Percentiles rank a stretch among this genome's conserved stretches.
phyloP scores from a whole-genome alignment of 108 stramenopile species.

The Parietichytrium sp. region DNA sequence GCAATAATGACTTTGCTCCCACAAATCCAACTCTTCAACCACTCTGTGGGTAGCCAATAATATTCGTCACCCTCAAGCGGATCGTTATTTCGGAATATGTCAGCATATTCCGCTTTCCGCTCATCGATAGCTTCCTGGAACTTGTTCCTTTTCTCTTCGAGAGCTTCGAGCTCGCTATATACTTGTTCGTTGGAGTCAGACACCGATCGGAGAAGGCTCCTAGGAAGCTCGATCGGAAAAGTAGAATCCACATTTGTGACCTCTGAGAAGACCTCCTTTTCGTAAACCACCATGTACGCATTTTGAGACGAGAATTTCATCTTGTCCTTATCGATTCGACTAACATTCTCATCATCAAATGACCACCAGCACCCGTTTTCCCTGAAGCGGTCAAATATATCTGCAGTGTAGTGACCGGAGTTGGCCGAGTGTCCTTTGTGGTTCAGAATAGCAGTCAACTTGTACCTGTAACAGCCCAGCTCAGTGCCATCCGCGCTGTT shows the following conservation, averaged over 20 bases:
- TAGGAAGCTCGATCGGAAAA: background rate
- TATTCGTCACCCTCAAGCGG: background rate
- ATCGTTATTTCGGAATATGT: background rate
- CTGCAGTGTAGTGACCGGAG: slow-evolving; percentile 20
- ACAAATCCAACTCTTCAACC: background rate
- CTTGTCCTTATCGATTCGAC: background rate
- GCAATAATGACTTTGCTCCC: background rate
- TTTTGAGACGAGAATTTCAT: background rate
- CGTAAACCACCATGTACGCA: slow-evolving; percentile 31
- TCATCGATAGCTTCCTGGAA: background rate
- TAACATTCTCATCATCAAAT: background rate
- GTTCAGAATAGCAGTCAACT: background rate
- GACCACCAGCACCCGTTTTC: background rate
- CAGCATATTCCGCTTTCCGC: background rate
- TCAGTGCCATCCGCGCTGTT: background rate
- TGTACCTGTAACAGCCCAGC: background rate
- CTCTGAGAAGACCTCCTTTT: too few relatives aligned
- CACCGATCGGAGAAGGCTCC: background rate
- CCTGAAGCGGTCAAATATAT: background rate
- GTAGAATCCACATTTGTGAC: background rate
- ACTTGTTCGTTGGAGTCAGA: background rate
- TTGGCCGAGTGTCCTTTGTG: background rate
- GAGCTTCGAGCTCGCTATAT: background rate
- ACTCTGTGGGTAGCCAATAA: background rate
- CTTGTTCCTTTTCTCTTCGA: too few relatives aligned